phyloP scores from a whole-genome alignment of 129 eudicot genomes.

The Lactuca sativa region DNA sequence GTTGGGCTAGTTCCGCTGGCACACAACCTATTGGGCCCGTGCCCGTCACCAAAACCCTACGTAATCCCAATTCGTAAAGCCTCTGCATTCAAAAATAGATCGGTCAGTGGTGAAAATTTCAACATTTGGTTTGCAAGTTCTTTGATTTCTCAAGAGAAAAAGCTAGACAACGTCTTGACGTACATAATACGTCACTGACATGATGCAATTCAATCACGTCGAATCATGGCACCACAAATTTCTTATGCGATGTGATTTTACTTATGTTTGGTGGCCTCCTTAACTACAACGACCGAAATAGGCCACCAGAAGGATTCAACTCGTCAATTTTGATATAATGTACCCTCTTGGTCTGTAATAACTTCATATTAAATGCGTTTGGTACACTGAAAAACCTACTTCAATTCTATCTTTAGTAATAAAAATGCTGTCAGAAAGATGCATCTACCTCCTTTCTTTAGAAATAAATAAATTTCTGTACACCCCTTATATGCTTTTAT shows the following conservation, averaged over 20 bases:
- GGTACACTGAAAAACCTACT: slow-evolving; percentile 24
- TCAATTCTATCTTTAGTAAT: slow-evolving; percentile 39
- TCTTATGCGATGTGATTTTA: slow-evolving; percentile 15
- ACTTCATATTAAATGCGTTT: slow-evolving; percentile 31
- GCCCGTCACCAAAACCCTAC: slow-evolving; percentile 54
- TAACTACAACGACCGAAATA: slow-evolving; percentile 2
- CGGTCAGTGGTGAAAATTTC: neutral
- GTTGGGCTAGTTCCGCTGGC: slow-evolving; percentile 48
- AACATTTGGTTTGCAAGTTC: neutral
- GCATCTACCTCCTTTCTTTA: slow-evolving; percentile 23
- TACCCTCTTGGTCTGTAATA: slow-evolving; percentile 18
- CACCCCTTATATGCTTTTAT: neutral
- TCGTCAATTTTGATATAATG: slow-evolving; percentile 12
- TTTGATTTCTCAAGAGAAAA: neutral
- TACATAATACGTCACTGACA: neutral
- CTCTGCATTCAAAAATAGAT: slow-evolving; percentile 33
- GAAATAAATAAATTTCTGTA: slow-evolving; percentile 8
- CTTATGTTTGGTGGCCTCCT: neutral
- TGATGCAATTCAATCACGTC: slow-evolving; percentile 7
- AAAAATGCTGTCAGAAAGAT: slow-evolving; percentile 11
- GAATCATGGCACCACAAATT: neutral
- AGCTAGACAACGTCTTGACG: neutral
- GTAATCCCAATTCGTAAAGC: slow-evolving; percentile 47
- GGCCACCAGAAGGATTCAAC: slow-evolving; percentile 1
- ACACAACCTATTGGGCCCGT: slow-evolving; percentile 67